phyloP scores from a whole-genome alignment of 306 rosid genomes.

The Cyamopsis tetragonoloba region DNA sequence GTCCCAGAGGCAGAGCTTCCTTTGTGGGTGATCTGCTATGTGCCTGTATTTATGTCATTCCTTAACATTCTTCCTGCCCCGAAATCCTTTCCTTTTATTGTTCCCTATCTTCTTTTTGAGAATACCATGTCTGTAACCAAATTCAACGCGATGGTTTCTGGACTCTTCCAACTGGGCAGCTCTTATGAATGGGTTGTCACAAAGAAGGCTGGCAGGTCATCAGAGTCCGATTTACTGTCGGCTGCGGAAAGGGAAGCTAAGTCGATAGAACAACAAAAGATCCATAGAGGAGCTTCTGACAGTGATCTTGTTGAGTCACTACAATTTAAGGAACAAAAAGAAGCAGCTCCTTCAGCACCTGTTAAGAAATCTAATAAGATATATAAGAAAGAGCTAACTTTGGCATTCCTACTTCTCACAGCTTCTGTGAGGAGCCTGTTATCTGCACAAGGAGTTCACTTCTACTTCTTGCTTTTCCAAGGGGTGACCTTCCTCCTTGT shows the following conservation, averaged over 20 bases:
- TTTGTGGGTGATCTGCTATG: slow-evolving; percentile 86
- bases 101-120: slow-evolving; percentile 90
- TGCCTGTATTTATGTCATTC: slow-evolving; percentile 82
- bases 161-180: slow-evolving; percentile 90
- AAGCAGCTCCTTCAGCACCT: slow-evolving; percentile 35
- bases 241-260: slow-evolving; percentile 68
- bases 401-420: slow-evolving; percentile 84
- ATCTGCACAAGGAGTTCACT: slow-evolving; percentile 93
- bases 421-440: slow-evolving; percentile 84
- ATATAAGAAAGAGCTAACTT: slow-evolving; percentile 75
- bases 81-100: slow-evolving; percentile 85
- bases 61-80: slow-evolving; percentile 94
- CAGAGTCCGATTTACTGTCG: slow-evolving; percentile 72
- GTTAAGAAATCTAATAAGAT: slow-evolving; percentile 69
- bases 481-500: slow-evolving; percentile 92
- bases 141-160: slow-evolving; percentile 95
- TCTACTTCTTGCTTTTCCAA: slow-evolving; percentile 93
- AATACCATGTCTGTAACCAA: slow-evolving; percentile 98
- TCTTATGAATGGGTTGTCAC: slow-evolving; percentile 95
- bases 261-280: slow-evolving; percentile 50
- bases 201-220: slow-evolving; percentile 91
- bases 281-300: slow-evolving; percentile 68
- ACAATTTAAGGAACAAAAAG: slow-evolving; percentile 50
- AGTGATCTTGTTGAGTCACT: slow-evolving; percentile 60
- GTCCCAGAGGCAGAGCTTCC: slow-evolving; percentile 98